Base-by-base conservation (phyloP, 768 basidiomycete genomes). In the Sarcodon aspratus region DNA sequence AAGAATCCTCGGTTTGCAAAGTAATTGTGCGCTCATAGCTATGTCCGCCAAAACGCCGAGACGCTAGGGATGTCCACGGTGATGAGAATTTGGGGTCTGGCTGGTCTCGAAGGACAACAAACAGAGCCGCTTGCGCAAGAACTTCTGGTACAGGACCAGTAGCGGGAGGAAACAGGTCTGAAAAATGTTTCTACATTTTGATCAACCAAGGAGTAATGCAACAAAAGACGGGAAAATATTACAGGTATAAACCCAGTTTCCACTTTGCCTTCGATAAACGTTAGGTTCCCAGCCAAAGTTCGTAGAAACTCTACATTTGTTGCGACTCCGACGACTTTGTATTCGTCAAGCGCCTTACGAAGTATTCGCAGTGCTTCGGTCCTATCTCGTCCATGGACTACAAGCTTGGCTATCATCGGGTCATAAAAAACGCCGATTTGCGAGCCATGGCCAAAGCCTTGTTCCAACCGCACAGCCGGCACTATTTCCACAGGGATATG, bases 181-280 rank as follows among this genome's bases (percentile, higher is more conserved):
- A 70, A 57, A 78, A 75, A 60, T 95, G 83, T 78, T 89, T 91
- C 91, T 94, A 32, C 38, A 33, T 21, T 31, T 46, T 21, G n/a
- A 40, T 17, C 40, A 47, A 7, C 48, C 46, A 46, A 40, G 44
- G 9, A 11, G 31, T 1, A 18, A 27, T 9, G 7, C 21, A 48
- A 38, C 18, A n/a, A 18, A 33, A 45, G 36, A n/a, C 36, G 5
- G 8, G 27, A 18, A 27, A 13, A 45, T 36, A 15, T 45, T 61
- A 90, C 90, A 31, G 78, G 74, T 56, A 97, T 94, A 61, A 97
- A 97, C 3, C 90, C 90, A 2, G 93, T 95, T 59, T 96, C 93
- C 9, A 97, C 77, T 50, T 93, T 81, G 18, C 73, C 87, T 32
- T 73, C 66, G 12, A 87, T 73, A 60, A 97, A 97, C 1, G 84